Evolutionary conservation across 805 yeast species (phyloP), one percentile per base, ranked within the genome.

Genomic region (Ogataea chonburiensis): DNA sequence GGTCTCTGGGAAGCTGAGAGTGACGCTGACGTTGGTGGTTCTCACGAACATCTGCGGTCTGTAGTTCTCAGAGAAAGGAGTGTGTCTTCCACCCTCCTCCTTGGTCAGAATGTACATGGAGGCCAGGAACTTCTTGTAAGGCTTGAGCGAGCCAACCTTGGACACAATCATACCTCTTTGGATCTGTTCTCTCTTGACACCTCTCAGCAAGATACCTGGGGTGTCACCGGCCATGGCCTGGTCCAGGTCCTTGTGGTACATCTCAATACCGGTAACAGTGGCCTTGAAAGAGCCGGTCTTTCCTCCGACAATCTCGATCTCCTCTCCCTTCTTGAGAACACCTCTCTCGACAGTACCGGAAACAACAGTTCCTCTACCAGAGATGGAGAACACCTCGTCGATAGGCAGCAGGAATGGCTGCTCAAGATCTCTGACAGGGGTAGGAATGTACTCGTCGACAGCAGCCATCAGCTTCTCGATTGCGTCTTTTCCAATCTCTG

Each of bases 271-370:
- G 40, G 98, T 93, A 48, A 89, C 97, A 47, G 84, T 86, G 55
- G 97, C 80, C 81, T 88, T 91, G 67, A 86, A 65, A 62, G 78
- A 77, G 55, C 80, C 79, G 18, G 17, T 14, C 70, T 83, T 81
- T 77, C 73, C 77, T 61, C 98, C 98, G 47, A 93, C 96, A 63
- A 93, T 81, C 76, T 93, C 98, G 56, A 93, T 73, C 75, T 93
- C 98, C 70, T 91, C 98, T 71, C 98, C 98, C 77, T 89, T 89
- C 82, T 86, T 86, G 68, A 93, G 78, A 52, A 80, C 70, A 71
- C 98, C 98, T 74, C 98, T 88, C 77, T 91, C 98, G 54, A 88
- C 98, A 72, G 98, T 86, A 66, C 98, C 98, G 40, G 98, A 86
- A 57, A 86, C 96, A 53, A 93, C 98, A 43, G 98, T 93, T 73